Conservation (phyloP, 805 yeast species). For the Starmerella scarabaei region DNA sequence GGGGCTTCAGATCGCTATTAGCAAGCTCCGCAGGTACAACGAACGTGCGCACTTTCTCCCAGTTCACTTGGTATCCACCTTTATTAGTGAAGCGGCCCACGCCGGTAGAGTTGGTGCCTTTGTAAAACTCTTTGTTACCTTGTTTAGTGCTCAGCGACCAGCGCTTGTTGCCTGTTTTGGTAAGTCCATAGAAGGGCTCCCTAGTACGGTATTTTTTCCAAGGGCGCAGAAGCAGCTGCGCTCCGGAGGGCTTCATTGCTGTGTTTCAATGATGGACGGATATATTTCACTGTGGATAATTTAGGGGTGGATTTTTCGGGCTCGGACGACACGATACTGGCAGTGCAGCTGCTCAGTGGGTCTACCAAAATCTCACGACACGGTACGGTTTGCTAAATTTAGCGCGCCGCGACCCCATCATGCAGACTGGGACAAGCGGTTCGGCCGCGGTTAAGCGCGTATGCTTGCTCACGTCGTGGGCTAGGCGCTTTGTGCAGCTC, state of each 20-base stretch:
- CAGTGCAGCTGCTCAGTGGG: too few relatives aligned
- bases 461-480: too few relatives aligned
- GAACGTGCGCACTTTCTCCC: slow-evolving; percentile 79
- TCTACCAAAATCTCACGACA: too few relatives aligned
- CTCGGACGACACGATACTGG: too few relatives aligned
- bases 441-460: too few relatives aligned
- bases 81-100: slow-evolving; percentile 64
- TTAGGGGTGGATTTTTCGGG: too few relatives aligned
- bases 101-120: slow-evolving; percentile 94
- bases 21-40: slow-evolving; percentile 52
- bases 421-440: too few relatives aligned
- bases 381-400: too few relatives aligned
- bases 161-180: slow-evolving; percentile 72
- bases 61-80: slow-evolving; percentile 67
- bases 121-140: slow-evolving; percentile 87
- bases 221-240: slow-evolving; percentile 54
- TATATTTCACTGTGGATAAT: too few relatives aligned
- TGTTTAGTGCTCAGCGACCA: slow-evolving; percentile 73
- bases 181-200: slow-evolving; percentile 64
- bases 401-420: too few relatives aligned
- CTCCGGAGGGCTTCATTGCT: slow-evolving; percentile 27
- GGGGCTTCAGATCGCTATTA: slow-evolving; percentile 43
- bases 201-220: slow-evolving; percentile 83
- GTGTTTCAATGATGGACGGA: too few relatives aligned
- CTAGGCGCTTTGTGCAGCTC: too few relatives aligned